These are phyloP conservation scores for Apostasia shenzhenica DNA, from an alignment of 106 monocot genomes.

Conservation along the genomic window DNA sequence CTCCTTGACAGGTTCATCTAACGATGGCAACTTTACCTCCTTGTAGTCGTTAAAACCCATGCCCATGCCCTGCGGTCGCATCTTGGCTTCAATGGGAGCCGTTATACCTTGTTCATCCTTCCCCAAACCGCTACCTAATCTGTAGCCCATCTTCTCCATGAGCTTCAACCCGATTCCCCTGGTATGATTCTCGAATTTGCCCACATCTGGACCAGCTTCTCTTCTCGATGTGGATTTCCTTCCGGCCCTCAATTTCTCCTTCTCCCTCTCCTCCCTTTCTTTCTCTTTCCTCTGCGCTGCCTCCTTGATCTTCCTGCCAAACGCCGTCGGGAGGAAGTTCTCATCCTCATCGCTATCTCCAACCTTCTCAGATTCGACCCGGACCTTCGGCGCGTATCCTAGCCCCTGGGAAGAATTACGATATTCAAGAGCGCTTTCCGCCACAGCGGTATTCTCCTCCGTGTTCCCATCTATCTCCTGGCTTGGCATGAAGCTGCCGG, in stretches of 20 bases:
- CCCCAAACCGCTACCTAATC: conserved; percentile 63
- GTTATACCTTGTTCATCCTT: conserved; percentile 80
- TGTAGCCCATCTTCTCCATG: conserved; percentile 85
- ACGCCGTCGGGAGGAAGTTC: conserved; percentile 53
- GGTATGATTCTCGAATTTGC: conserved; percentile 50
- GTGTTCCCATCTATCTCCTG: conserved; percentile 32
- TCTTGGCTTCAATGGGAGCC: conserved; percentile 47
- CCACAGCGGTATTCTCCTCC: background rate
- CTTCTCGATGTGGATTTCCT: conserved; percentile 13
- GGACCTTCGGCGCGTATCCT: conserved; percentile 35
- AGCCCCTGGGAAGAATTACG: conserved; percentile 19
- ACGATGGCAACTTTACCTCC: conserved; percentile 55
- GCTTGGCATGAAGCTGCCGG: conserved; percentile 50
- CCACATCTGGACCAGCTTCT: conserved; percentile 16
- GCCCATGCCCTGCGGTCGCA: conserved; percentile 75
- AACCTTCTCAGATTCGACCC: conserved; percentile 1
- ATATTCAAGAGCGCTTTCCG: background rate
- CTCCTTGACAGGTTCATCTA: conserved; percentile 27
- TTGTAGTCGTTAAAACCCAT: conserved; percentile 91
- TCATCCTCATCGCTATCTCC: conserved; percentile 21
- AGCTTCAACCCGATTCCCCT: conserved; percentile 63
- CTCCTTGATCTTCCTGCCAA: conserved; percentile 63
- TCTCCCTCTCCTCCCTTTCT: conserved; percentile 16
- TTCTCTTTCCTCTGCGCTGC: conserved; percentile 34
- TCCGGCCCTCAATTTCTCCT: conserved; percentile 19